Evolutionary conservation across 768 basidiomycete genomes (phyloP).

Genomic region (Collybia sordida): DNA sequence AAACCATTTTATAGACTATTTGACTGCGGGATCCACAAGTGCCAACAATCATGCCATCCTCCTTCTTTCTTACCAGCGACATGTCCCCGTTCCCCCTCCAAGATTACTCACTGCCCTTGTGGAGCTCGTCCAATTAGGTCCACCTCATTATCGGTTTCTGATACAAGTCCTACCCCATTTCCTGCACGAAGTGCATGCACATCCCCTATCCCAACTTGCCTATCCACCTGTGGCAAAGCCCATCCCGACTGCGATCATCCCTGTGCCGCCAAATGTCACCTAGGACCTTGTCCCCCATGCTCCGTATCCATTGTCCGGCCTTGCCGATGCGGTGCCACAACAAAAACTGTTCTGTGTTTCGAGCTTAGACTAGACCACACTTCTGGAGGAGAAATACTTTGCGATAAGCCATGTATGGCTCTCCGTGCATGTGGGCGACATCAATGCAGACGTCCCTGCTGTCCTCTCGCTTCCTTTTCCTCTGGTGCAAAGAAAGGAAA

Average conservation of each 20-base stretch:
- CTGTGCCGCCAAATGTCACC: slow-evolving; percentile 73
- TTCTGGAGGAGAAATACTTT: slow-evolving; percentile 57
- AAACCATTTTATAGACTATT: slow-evolving; percentile 44
- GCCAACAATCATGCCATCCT: slow-evolving; percentile 76
- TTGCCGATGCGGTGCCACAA: slow-evolving; percentile 85
- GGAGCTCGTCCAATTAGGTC: slow-evolving; percentile 58
- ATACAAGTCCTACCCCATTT: slow-evolving; percentile 31
- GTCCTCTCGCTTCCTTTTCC: slow-evolving; percentile 76
- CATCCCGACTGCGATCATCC: slow-evolving; percentile 69
- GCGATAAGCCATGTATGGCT: slow-evolving; percentile 77
- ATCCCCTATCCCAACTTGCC: slow-evolving; percentile 81
- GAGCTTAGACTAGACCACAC: slow-evolving; percentile 29
- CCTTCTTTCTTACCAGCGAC: slow-evolving; percentile 52
- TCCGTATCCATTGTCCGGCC: slow-evolving; percentile 63
- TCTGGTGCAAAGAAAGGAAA: slow-evolving; percentile 55
- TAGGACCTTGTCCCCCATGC: slow-evolving; percentile 81
- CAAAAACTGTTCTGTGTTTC: slow-evolving; percentile 53
- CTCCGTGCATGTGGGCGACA: slow-evolving; percentile 85
- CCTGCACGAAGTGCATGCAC: slow-evolving; percentile 56
- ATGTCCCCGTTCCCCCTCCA: slow-evolving; percentile 74
- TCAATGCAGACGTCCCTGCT: slow-evolving; percentile 82
- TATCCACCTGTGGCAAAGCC: slow-evolving; percentile 61
- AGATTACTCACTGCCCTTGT: slow-evolving; percentile 79
- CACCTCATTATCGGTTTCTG: slow-evolving; percentile 18
- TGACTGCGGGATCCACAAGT: slow-evolving; percentile 77